These are phyloP conservation scores for Maudiozyma barnettii DNA, from an alignment of 805 yeast species.

Conservation along the genomic window DNA sequence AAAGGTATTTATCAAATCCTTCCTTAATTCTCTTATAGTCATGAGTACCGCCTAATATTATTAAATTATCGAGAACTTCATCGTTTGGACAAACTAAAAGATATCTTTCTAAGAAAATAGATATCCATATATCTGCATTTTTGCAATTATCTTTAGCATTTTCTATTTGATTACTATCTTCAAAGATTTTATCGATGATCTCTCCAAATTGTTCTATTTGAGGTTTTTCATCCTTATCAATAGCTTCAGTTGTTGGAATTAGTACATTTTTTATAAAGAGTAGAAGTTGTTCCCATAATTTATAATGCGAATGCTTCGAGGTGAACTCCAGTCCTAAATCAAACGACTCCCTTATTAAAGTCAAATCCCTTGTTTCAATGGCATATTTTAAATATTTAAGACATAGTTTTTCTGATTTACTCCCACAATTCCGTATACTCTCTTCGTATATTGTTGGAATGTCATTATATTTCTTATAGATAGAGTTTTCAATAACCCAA, in stretches of 20 bases:
- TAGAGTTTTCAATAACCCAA: conserved; percentile 38
- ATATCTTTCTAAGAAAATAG: conserved; percentile 18
- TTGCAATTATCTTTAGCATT: neutral
- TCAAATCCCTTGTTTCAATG: conserved; percentile 29
- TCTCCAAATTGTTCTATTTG: conserved; percentile 9
- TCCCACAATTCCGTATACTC: conserved; percentile 28
- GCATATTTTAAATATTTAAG: conserved; percentile 43
- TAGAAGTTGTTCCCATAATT: conserved; percentile 20
- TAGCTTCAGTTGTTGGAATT: conserved; percentile 10
- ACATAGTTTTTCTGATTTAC: conserved; percentile 42
- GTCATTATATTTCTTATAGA: conserved; percentile 37
- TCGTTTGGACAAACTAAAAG: conserved; percentile 14
- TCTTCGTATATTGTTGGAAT: conserved; percentile 40
- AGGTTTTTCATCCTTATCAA: conserved; percentile 5
- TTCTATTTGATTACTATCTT: neutral
- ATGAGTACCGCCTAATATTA: conserved; percentile 10
- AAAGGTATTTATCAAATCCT: conserved; percentile 11
- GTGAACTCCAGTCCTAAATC: conserved; percentile 14
- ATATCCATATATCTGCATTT: conserved; percentile 15
- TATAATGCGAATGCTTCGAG: conserved; percentile 12
- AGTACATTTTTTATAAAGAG: conserved; percentile 13
- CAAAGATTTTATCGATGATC: conserved; percentile 7
- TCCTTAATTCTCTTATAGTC: conserved; percentile 10
- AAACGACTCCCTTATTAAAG: conserved; percentile 23
- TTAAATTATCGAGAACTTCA: conserved; percentile 6